phyloP scores from a whole-genome alignment of 305 asterid genomes.

The Plantago rigida region DNA sequence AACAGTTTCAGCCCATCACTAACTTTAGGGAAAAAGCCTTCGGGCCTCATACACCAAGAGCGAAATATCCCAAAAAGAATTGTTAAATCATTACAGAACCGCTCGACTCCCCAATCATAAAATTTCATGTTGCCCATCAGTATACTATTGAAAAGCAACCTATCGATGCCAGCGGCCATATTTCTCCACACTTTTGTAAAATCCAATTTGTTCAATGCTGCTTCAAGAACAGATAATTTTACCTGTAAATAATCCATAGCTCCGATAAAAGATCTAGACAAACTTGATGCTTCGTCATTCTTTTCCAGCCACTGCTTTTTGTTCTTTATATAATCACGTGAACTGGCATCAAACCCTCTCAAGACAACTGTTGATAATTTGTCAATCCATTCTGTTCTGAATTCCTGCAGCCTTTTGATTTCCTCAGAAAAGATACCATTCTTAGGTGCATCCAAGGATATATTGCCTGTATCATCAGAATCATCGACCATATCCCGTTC shows the following conservation, averaged over 20 bases:
- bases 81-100: slow-evolving; percentile 57
- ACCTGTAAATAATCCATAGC: slow-evolving; percentile 77
- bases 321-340: slow-evolving; percentile 72
- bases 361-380: slow-evolving; percentile 71
- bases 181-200: slow-evolving; percentile 77
- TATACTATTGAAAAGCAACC: slow-evolving; percentile 43
- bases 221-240: slow-evolving; percentile 54
- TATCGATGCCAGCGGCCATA: slow-evolving; percentile 63
- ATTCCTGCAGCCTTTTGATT: slow-evolving; percentile 45
- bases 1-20: slow-evolving; percentile 65
- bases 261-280: slow-evolving; percentile 54
- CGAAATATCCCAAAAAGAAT: slow-evolving; percentile 59
- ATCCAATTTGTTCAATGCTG: slow-evolving; percentile 49
- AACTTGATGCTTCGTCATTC: slow-evolving; percentile 45
- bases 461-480: not conserved
- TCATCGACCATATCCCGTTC: slow-evolving; percentile 10
- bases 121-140: slow-evolving; percentile 52
- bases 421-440: slow-evolving; percentile 45
- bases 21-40: slow-evolving; percentile 81
- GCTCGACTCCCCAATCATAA: slow-evolving; percentile 56
- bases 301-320: slow-evolving; percentile 86
- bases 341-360: slow-evolving; percentile 69
- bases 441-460: slow-evolving; percentile 29
- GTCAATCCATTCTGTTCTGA: slow-evolving; percentile 71
- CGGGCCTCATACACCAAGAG: slow-evolving; percentile 79